Base-by-base conservation (phyloP, 2,329 filamentous ascomycete genomes). In the Fusarium haematococcum region DNA sequence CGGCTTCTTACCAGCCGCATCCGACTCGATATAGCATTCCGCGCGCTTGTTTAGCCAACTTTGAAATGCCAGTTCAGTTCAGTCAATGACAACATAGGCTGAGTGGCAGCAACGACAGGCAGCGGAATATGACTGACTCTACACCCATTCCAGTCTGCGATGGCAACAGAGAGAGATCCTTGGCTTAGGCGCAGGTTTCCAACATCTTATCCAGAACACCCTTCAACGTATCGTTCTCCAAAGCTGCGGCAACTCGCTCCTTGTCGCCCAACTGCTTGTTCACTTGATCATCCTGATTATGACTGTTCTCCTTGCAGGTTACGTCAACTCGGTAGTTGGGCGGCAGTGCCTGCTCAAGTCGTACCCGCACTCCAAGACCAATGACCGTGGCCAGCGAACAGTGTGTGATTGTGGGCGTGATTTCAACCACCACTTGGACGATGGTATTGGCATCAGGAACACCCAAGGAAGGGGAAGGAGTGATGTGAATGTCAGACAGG, bases 251-350 rank as follows among this genome's bases (percentile, higher is more conserved):
- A 52, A 99, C 97, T 70, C 97, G 89, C 85, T 99, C 97, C 87
- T 98, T 99, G 85, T 99, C 97, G 37, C 92, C 94, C 50, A 99
- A 86, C 84, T 99, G 97, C 87, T 98, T 98, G 85, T 97, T 98
- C 62, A 98, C 95, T 82, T 98, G 95, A 73, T 98, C 95, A 54
- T 95, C 96, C 70, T 97, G 97, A 75, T 91, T 94, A 82, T 98
- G 97, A n/a, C 95, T 97, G 71, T 95, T 96, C 84, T 97, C 93
- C 83, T 98, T 98, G 83, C 98, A 97, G 78, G 92, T 91, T 54
- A 98, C 95, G 82, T 98, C 95, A 60, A 98, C 90, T 41, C 97
- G 91, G 83, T 97, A 99, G 79, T 96, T 94, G 37, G 97, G 94
- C 4, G 97, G 97, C 67, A 99, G 87, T 13, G 94, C 93, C 82